A percentile compares a stretch with the other conserved stretches of the same genome.
These are phyloP conservation scores for Botryotinia narcissicola DNA, from an alignment of 2,329 filamentous ascomycete species.

Conservation along the genomic window DNA sequence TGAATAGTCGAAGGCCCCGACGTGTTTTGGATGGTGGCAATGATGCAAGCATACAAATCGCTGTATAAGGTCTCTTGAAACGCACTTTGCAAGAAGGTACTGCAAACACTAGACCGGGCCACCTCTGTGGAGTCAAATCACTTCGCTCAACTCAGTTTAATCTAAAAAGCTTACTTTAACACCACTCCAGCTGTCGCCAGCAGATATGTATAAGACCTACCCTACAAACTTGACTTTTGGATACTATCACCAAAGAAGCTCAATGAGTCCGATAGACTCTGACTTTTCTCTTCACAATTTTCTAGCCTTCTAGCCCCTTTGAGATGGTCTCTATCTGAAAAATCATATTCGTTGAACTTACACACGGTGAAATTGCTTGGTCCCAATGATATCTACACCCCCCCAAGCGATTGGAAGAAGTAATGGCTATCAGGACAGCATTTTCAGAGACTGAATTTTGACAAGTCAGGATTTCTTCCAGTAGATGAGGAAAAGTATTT, in stretches of 20 bases:
- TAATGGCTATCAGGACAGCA: background rate
- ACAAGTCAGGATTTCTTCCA: background rate
- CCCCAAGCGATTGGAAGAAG: fast-evolving
- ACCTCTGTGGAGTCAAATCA: fast-evolving
- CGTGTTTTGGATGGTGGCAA: too few species aligned
- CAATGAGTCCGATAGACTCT: background rate
- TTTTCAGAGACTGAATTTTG: fast-evolving
- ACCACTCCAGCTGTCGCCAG: background rate
- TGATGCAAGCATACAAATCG: too few species aligned
- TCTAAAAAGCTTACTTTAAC: background rate
- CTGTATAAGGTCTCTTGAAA: too few species aligned
- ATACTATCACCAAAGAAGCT: fast-evolving
- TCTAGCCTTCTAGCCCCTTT: background rate
- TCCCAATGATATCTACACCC: background rate
- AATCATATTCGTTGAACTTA: fast-evolving
- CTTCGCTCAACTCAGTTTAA: background rate
- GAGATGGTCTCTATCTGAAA: background rate
- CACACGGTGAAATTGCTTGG: background rate
- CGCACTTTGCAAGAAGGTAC: too few species aligned
- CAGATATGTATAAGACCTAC: background rate
- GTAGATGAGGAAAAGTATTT: background rate
- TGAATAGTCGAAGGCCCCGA: too few species aligned
- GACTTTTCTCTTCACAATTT: fast-evolving
- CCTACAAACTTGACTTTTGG: background rate
- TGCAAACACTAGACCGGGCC: background rate